Evolutionary conservation across 768 basidiomycete genomes (phyloP).

Genomic region (Psilocybe cyanescens): DNA sequence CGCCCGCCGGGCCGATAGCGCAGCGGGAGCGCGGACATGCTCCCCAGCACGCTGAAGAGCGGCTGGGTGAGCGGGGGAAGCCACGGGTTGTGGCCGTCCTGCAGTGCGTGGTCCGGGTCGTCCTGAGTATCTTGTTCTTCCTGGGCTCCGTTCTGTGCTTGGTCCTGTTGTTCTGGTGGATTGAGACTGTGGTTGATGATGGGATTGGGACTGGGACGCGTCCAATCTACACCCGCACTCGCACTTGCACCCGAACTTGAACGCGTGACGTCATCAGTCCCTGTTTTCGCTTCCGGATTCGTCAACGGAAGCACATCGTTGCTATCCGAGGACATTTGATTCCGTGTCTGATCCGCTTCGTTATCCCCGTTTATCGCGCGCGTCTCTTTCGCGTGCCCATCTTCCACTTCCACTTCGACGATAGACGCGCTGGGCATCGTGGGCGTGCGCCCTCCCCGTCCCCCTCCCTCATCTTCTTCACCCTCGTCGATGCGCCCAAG

Average conservation of each 20-base stretch:
- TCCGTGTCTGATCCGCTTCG: constrained; percentile 19
- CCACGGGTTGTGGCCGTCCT: constrained; percentile 11
- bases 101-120: neutral
- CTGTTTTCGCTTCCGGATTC: constrained; percentile 6
- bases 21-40: constrained; percentile 24
- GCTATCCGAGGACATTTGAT: neutral
- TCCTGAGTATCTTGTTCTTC: neutral
- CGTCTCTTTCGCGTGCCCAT: neutral
- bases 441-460: neutral
- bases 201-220: neutral
- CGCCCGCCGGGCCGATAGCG: constrained; percentile 19
- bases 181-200: too few relatives aligned
- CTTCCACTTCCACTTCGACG: constrained; percentile 22
- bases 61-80: constrained; percentile 17
- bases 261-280: neutral
- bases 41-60: constrained; percentile 24
- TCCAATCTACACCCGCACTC: neutral
- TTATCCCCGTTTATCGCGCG: too few relatives aligned
- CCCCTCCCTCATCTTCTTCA: neutral
- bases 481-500: neutral
- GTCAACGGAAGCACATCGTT: constrained; percentile 12
- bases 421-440: neutral
- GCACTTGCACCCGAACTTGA: too few relatives aligned
- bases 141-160: too few relatives aligned
- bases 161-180: too few relatives aligned